phyloP scores from a whole-genome alignment of 345 rosid genomes.

The Lepidium aucheri region DNA sequence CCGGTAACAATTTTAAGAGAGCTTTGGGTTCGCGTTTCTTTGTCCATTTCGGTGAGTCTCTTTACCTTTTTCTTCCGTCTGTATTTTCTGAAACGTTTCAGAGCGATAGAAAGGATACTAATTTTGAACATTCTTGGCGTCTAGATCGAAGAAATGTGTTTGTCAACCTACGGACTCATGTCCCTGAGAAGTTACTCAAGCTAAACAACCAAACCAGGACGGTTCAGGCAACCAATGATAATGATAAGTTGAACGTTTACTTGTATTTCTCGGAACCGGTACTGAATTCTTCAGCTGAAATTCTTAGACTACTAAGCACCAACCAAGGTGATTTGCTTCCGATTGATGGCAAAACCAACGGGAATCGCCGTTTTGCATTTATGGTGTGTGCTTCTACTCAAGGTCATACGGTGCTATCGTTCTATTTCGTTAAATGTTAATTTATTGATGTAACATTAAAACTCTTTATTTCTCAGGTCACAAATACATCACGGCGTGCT shows the following conservation, averaged over 20 bases:
- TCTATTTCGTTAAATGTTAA: neutral
- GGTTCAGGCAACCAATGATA: slow-evolving; percentile 71
- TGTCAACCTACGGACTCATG: slow-evolving; percentile 52
- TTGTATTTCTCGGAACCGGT: slow-evolving; percentile 78
- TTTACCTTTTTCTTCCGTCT: neutral
- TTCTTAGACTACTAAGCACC: slow-evolving; percentile 41
- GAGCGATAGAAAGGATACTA: too few relatives aligned
- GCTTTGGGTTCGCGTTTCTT: slow-evolving; percentile 52
- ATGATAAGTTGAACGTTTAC: slow-evolving; percentile 51
- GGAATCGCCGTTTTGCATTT: slow-evolving; percentile 47
- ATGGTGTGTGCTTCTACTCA: slow-evolving; percentile 45
- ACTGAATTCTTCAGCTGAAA: slow-evolving; percentile 57
- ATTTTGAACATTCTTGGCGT: slow-evolving; percentile 11
- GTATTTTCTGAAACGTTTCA: too few relatives aligned
- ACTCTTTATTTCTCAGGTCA: slow-evolving; percentile 44
- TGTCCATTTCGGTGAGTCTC: slow-evolving; percentile 68
- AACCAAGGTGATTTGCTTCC: slow-evolving; percentile 33
- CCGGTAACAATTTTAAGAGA: slow-evolving; percentile 71
- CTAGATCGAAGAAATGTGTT: slow-evolving; percentile 65
- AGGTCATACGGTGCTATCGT: neutral
- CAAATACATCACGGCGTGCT: slow-evolving; percentile 43
- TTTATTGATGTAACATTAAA: neutral
- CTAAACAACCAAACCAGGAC: slow-evolving; percentile 54
- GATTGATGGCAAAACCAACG: too few relatives aligned
- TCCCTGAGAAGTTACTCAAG: slow-evolving; percentile 65